phyloP scores from a whole-genome alignment of 2,329 filamentous ascomycete species.

The Tolypocladium album region DNA sequence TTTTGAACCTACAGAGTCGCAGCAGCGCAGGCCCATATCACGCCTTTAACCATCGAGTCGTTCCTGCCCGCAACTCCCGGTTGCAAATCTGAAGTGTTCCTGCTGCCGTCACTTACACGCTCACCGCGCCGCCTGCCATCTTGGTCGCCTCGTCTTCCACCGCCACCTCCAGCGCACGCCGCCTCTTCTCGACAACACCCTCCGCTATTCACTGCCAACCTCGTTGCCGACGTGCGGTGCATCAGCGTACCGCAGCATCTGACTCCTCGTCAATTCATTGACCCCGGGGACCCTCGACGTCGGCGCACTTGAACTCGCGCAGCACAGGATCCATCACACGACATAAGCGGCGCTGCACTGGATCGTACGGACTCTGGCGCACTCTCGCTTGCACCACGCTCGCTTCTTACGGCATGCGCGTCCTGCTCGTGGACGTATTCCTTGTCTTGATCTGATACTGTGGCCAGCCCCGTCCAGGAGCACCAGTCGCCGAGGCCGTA shows the following conservation, averaged over 20 bases:
- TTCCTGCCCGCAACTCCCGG: neutral
- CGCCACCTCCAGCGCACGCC: neutral
- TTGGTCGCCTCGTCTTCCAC: neutral
- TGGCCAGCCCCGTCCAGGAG: neutral
- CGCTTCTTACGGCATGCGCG: neutral
- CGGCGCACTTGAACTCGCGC: neutral
- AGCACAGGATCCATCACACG: constrained; percentile 1
- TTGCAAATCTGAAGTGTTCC: neutral
- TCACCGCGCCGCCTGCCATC: neutral
- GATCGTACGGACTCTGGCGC: neutral
- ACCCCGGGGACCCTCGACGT: neutral
- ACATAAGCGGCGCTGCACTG: neutral
- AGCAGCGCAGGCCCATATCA: neutral
- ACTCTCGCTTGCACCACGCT: neutral
- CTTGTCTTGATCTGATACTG: neutral
- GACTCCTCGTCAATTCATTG: neutral
- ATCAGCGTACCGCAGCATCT: neutral
- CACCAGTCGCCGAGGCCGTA: neutral
- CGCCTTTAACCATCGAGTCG: neutral
- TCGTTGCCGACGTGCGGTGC: neutral
- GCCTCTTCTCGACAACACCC: neutral
- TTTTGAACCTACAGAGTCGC: neutral
- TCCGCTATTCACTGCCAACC: neutral
- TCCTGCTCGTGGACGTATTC: neutral
- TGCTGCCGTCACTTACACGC: neutral